Percentiles rank a stretch among this genome's conserved stretches.
Conservation (phyloP, 805 yeast genomes). For the Teunomyces lycoperdinae region DNA sequence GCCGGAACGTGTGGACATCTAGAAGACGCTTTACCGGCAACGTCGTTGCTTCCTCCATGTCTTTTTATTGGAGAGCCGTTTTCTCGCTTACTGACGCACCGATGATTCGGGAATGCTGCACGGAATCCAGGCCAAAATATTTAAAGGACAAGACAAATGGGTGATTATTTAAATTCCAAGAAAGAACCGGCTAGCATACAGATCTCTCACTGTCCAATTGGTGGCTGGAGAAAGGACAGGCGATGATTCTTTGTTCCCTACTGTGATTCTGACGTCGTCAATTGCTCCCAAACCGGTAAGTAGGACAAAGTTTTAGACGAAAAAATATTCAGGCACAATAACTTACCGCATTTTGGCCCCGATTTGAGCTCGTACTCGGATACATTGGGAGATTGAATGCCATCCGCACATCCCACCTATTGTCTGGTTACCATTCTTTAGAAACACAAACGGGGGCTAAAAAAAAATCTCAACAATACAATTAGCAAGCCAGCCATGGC, state of each 20-base stretch:
- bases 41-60: constrained; percentile 8
- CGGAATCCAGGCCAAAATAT: background rate
- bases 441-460: too few relatives aligned
- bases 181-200: background rate
- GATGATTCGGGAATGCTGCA: background rate
- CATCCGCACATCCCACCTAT: too few relatives aligned
- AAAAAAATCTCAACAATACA: too few relatives aligned
- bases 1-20: constrained; percentile 14
- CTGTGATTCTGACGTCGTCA: background rate
- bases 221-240: background rate
- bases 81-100: background rate
- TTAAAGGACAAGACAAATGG: background rate
- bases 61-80: background rate
- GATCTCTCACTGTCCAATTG: background rate
- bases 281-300: background rate
- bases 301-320: background rate
- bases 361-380: background rate
- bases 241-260: background rate
- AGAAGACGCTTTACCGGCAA: constrained; percentile 27
- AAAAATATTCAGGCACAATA: background rate
- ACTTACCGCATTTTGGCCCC: background rate
- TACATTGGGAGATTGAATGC: background rate
- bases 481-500: background rate
- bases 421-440: too few relatives aligned
- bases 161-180: background rate